Evolutionary conservation across 768 basidiomycete species (phyloP).

Genomic region (Tylopilus plumbeoviolaceoides): DNA sequence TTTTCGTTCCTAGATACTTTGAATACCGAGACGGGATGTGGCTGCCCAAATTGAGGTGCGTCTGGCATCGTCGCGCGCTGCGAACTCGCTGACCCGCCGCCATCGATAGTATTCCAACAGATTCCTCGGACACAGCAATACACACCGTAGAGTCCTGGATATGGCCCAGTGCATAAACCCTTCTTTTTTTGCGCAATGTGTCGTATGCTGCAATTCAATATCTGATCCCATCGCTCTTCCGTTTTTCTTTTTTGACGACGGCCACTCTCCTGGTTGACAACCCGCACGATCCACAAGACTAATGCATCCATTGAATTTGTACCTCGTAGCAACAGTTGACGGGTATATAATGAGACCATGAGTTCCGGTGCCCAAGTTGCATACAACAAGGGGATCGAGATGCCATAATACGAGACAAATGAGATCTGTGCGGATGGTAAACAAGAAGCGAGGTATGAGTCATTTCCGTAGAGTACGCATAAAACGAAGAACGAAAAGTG

Average conservation of each 20-base stretch:
- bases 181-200: background rate
- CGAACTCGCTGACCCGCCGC: background rate
- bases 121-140: constrained; percentile 63
- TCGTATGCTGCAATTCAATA: constrained; percentile 14
- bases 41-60: constrained; percentile 75
- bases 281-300: constrained; percentile 26
- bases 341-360: constrained; percentile 33
- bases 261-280: constrained; percentile 4
- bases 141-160: constrained; percentile 76
- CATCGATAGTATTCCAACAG: constrained; percentile 53
- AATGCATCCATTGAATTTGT: constrained; percentile 36
- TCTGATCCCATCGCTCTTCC: constrained; percentile 9
- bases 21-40: constrained; percentile 72
- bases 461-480: background rate
- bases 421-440: constrained; percentile 2
- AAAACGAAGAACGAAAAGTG: background rate
- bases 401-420: background rate
- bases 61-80: constrained; percentile 5
- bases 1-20: constrained; percentile 80
- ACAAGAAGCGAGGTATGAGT: constrained; percentile 10
- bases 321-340: constrained; percentile 38
- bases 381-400: constrained; percentile 8
- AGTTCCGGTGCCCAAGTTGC: constrained; percentile 16
- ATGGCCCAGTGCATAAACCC: constrained; percentile 39
- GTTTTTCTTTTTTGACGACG: constrained; percentile 1